phyloP scores from a whole-genome alignment of 495 filamentous ascomycete genomes.

The Parathielavia hyrcaniae region DNA sequence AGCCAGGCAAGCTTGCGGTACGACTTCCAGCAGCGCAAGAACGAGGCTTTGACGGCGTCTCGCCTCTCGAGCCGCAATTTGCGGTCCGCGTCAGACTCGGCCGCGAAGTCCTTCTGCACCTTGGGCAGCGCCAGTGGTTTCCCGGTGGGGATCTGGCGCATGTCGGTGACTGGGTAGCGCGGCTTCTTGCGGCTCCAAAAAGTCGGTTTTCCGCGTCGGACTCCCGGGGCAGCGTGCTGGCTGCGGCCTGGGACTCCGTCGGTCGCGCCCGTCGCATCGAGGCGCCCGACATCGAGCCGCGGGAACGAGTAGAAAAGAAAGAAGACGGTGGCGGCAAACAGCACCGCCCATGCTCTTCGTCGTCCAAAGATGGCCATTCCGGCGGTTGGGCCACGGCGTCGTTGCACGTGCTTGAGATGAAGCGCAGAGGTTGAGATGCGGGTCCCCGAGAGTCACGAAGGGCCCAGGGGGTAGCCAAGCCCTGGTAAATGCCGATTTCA shows the following conservation, averaged over 20 bases:
- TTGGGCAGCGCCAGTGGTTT: constrained; percentile 59
- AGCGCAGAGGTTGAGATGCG: too few relatives aligned
- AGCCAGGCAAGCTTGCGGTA: constrained; percentile 73
- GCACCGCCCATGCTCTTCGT: background rate
- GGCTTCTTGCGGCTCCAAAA: constrained; percentile 29
- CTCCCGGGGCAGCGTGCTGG: too few relatives aligned
- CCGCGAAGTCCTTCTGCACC: constrained; percentile 52
- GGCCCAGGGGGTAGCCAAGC: too few relatives aligned
- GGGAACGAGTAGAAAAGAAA: background rate
- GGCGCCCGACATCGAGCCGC: background rate
- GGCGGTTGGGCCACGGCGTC: background rate
- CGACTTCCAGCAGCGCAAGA: constrained; percentile 68
- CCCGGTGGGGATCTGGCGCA: constrained; percentile 66
- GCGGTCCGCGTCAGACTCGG: constrained; percentile 30
- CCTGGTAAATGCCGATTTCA: too few relatives aligned
- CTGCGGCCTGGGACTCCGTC: constrained; percentile 9
- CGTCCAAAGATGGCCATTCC: background rate
- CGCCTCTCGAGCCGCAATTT: constrained; percentile 38
- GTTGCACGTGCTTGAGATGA: too few relatives aligned
- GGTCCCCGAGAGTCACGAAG: too few relatives aligned
- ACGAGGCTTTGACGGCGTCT: constrained; percentile 57
- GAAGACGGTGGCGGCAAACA: too few relatives aligned
- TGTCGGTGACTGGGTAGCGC: constrained; percentile 54
- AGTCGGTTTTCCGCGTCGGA: too few relatives aligned
- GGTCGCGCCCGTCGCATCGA: constrained; percentile 1